phyloP scores from a whole-genome alignment of 2,329 filamentous ascomycete species.

The Neofusicoccum umdonicola region DNA sequence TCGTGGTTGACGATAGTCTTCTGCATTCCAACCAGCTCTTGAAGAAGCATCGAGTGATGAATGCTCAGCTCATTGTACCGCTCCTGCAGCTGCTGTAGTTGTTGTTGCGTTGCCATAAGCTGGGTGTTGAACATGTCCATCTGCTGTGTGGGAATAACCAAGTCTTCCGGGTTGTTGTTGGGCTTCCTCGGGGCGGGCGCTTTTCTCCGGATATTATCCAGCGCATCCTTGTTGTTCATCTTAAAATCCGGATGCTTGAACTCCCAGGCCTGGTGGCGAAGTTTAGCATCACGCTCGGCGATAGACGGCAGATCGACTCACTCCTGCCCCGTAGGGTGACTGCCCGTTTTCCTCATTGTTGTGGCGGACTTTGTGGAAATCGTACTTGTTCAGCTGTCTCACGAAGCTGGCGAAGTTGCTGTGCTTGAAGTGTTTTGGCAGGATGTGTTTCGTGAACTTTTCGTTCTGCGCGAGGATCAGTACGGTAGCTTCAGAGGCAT shows the following conservation, averaged over 20 bases:
- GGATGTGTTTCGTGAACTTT: constrained; percentile 94
- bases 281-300: neutral
- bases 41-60: constrained; percentile 62
- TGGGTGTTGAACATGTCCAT: constrained; percentile 87
- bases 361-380: constrained; percentile 95
- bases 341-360: constrained; percentile 83
- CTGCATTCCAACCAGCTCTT: constrained; percentile 63
- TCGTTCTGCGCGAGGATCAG: constrained; percentile 66
- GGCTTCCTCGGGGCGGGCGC: constrained; percentile 85
- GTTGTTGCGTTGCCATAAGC: constrained; percentile 84
- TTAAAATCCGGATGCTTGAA: constrained; percentile 98
- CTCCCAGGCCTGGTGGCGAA: constrained; percentile 70
- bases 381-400: constrained; percentile 93
- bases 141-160: constrained; percentile 78
- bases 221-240: constrained; percentile 89
- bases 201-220: constrained; percentile 95
- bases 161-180: constrained; percentile 58
- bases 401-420: constrained; percentile 98
- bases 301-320: constrained; percentile 41
- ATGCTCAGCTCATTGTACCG: constrained; percentile 75
- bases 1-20: constrained; percentile 72
- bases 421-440: constrained; percentile 98
- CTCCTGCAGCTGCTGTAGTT: constrained; percentile 83
- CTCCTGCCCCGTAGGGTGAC: constrained; percentile 77
- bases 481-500: neutral